phyloP scores from a whole-genome alignment of 2,329 filamentous ascomycete genomes.

The Fusarium neocosmosporiellum region DNA sequence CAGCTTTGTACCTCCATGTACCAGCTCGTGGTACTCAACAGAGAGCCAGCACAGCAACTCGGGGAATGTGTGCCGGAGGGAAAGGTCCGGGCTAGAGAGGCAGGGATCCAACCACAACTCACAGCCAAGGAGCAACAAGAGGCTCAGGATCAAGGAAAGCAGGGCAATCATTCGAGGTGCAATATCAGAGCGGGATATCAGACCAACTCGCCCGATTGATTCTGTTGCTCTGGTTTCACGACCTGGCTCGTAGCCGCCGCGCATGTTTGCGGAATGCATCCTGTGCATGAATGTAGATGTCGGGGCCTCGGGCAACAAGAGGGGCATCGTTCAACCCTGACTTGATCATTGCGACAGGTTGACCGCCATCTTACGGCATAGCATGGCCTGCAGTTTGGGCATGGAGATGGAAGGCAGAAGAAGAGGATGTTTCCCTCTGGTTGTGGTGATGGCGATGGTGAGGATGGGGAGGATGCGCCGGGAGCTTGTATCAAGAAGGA shows the following conservation, averaged over 20 bases:
- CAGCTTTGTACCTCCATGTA: conserved; percentile 30
- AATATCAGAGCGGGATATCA: conserved; percentile 1
- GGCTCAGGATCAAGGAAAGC: neutral
- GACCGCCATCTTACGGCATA: neutral
- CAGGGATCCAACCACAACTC: conserved; percentile 3
- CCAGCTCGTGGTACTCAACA: neutral
- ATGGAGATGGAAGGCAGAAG: neutral
- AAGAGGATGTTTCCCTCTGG: neutral
- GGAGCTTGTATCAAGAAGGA: conserved; percentile 8
- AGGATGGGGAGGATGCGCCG: conserved; percentile 7
- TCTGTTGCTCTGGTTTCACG: conserved; percentile 10
- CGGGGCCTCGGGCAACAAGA: neutral
- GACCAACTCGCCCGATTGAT: neutral
- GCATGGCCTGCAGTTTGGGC: neutral
- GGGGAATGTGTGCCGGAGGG: conserved; percentile 30
- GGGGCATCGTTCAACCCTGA: neutral
- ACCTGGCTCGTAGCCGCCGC: neutral
- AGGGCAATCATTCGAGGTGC: neutral
- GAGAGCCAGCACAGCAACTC: neutral
- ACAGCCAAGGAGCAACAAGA: neutral
- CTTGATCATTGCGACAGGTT: neutral
- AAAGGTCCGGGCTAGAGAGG: conserved; percentile 20
- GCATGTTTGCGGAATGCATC: neutral
- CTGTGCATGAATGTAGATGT: neutral
- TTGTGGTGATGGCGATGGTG: conserved; percentile 7